A percentile compares a stretch with the other conserved stretches of the same genome.
These are phyloP conservation scores for Yarrowia galli DNA, from an alignment of 1,139 yeast species.

Conservation along the genomic window DNA sequence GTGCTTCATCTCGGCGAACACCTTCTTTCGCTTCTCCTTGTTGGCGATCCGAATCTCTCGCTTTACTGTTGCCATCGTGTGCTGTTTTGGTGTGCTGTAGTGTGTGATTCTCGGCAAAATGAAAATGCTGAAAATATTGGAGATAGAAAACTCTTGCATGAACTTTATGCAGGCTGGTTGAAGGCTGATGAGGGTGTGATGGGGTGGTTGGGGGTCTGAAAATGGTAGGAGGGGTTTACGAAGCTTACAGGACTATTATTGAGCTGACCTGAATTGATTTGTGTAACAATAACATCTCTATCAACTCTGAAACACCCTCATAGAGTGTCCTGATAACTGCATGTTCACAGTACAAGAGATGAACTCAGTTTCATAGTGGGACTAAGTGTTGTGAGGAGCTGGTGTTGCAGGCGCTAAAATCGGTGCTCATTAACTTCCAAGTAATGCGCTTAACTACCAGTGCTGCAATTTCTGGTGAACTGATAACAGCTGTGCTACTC, in stretches of 20 bases:
- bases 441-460: no score
- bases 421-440: no score
- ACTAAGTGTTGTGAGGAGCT: no score
- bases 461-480: no score
- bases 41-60: conserved; percentile 61
- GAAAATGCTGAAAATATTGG: conserved; percentile 13
- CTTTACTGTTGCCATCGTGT: conserved; percentile 45
- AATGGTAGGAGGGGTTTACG: background rate
- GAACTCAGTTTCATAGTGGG: background rate
- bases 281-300: no score
- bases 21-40: conserved; percentile 79
- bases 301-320: background rate
- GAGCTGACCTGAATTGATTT: no score
- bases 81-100: conserved; percentile 38
- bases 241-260: no score
- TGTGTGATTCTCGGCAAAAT: background rate
- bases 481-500: no score
- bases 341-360: background rate
- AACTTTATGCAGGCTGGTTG: conserved; percentile 1
- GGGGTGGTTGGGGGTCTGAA: background rate
- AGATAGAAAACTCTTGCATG: conserved; percentile 32
- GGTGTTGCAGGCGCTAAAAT: no score
- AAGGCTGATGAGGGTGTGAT: background rate
- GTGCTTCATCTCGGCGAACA: conserved; percentile 75
- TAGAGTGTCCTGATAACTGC: background rate